Evolutionary conservation across 192 early-diverging fungal genomes (phyloP).

Genomic region (Podila epigama): DNA sequence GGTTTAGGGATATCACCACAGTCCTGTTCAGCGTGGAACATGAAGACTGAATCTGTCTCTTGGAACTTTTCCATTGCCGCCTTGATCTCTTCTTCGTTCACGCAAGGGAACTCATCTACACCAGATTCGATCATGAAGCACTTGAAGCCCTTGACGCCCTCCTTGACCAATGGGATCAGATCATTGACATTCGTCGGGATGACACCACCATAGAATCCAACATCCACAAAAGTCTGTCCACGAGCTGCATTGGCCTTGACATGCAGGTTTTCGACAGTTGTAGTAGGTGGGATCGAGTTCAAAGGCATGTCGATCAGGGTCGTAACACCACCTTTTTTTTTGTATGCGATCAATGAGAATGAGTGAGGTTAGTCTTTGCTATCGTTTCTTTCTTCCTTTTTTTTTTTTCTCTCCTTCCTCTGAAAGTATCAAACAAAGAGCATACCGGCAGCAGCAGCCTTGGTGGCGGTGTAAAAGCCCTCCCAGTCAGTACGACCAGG

Average conservation of each 20-base stretch:
- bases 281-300: constrained; percentile 88
- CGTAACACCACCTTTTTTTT: constrained; percentile 67
- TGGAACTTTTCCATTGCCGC: constrained; percentile 71
- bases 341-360: neutral
- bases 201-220: constrained; percentile 82
- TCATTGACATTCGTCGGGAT: constrained; percentile 77
- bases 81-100: constrained; percentile 72
- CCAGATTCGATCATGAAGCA: constrained; percentile 87
- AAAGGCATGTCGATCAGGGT: constrained; percentile 88
- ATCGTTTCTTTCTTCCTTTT: no score
- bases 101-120: constrained; percentile 85
- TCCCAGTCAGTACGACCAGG: constrained; percentile 89
- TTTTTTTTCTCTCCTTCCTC: no score
- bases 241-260: constrained; percentile 71
- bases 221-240: constrained; percentile 79
- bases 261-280: constrained; percentile 70
- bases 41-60: constrained; percentile 61
- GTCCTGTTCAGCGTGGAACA: constrained; percentile 86
- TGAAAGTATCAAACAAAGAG: neutral
- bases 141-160: constrained; percentile 82
- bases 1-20: constrained; percentile 54
- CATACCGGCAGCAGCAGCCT: constrained; percentile 77
- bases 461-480: constrained; percentile 80
- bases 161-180: constrained; percentile 68
- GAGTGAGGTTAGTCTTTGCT: no score